A percentile compares a stretch with the other conserved stretches of the same genome.
phyloP scores from a whole-genome alignment of 2,329 filamentous ascomycete genomes.

The Aspergillus thermomutatus region DNA sequence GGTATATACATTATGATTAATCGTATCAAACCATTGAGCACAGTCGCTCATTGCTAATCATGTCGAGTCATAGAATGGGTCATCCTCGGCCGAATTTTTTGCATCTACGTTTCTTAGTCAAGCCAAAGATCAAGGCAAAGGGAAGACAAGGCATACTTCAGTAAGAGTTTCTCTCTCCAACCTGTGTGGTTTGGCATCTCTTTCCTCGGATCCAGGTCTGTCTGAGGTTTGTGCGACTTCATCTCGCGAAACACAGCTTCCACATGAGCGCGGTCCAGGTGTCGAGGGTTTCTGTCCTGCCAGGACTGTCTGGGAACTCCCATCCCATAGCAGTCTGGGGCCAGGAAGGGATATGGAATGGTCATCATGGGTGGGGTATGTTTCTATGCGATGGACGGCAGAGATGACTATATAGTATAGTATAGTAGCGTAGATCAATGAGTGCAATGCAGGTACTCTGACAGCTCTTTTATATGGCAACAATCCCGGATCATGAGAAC shows the following conservation, averaged over 20 bases:
- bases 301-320: neutral
- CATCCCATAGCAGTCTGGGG: neutral
- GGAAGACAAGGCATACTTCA: neutral
- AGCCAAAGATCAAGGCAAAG: neutral
- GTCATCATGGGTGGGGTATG: neutral
- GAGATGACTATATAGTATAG: neutral
- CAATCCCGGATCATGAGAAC: neutral
- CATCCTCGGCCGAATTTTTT: neutral
- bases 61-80: neutral
- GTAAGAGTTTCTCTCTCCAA: neutral
- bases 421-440: neutral
- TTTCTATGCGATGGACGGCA: neutral
- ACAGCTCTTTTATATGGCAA: neutral
- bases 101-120: neutral
- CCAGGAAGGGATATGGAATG: neutral
- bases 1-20: neutral
- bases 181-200: neutral
- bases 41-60: neutral
- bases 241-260: neutral
- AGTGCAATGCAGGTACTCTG: too few relatives aligned
- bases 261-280: neutral
- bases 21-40: neutral
- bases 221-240: neutral
- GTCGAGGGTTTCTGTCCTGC: neutral
- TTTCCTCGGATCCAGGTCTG: neutral